Evolutionary conservation across 768 basidiomycete genomes (phyloP), one percentile per base, ranked within the genome.

Genomic region (Gloeostereum incarnatum): DNA sequence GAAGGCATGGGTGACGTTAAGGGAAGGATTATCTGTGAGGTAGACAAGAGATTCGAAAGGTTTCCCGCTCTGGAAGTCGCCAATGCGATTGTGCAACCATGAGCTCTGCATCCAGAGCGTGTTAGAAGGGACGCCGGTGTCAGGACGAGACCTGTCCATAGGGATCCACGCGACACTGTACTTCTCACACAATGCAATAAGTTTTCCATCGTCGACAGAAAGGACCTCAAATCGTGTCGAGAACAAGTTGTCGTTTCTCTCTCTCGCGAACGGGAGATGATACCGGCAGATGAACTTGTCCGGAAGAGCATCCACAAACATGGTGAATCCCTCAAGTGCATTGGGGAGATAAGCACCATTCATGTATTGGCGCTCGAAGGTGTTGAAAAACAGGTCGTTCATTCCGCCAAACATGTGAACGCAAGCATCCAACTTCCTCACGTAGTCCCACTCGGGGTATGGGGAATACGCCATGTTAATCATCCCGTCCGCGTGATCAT

Each of bases 151-250:
- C 39, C 26, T n/a, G 14, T 8, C 26, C 26, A 27, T 49, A 11
- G 58, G 58, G 2, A 59, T 50, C 58, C 56, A 59, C 3, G 56
- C 58, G 13, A 60, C 60, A 0, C 56, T 53, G 37, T 62, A 62
- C 31, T 51, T 57, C 41, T 46, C 43, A 46, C 59, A 62, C 4
- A 56, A 60, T 24, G 53, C 47, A 18, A 62, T 45, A 14, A 57
- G 48, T 14, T 50, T 44, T 9, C 60, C 60, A 2, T 48, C 44
- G 1, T 49, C n/a, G n/a, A n/a, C 47, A 3, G 58, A 56, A 21
- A 57, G 44, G 20, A 56, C 55, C 25, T 59, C 56, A 39, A 62
- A 60, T 4, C 49, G 48, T 6, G 50, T 50, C 10, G 47, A 52
- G 23, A 56, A 39, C 17, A 56, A 44, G 17, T 47, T 56, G 16